Evolutionary conservation across 2,329 filamentous ascomycete species (phyloP), one percentile per base, ranked within the genome.

Genomic region (Coniochaeta hoffmannii): DNA sequence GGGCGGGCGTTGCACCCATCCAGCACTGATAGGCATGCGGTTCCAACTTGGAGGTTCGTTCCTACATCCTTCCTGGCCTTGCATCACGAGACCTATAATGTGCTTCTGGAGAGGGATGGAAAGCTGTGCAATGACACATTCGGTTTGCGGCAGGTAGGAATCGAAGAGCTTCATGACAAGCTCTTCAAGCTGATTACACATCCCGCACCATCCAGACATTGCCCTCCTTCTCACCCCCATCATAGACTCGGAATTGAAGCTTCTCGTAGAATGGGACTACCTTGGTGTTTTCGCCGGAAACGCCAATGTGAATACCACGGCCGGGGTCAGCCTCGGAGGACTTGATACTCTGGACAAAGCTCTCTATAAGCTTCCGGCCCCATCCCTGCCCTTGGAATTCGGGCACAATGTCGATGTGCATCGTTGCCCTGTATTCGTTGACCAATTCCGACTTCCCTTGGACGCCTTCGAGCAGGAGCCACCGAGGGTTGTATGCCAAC

Each of bases 351-450:
- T 66, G 67, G n/a, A 76, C 66, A 58, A 77, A 76, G 57, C 50
- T 57, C 46, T 71, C 69, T 51, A 76, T 66, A 66, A 75, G 54
- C 66, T 65, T 65, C 55, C 69, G 62, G 4, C 77, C 76, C 75
- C 75, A 79, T 1, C 76, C 76, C 28, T 63, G 57, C 0, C 69
- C 68, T 66, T 76, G 74, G 60, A 63, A 74, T 56, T 56, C 62
- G 28, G 68, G 68, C 55, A 79, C 63, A 59, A 80, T 57, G 58
- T 80, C 74, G 53, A 79, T 76, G 64, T 79, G 77, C 75, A 79
- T 71, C 56, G 75, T 78, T 4, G 71, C 75, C 56, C 69, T 63
- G 59, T 70, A 76, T 52, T 59, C 60, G 22, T 60, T 56, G 15
- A 63, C 66, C 49, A 75, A 57, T 52, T 67, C 68, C 57, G 63